Base-by-base conservation (phyloP, 2,329 filamentous ascomycete species). In the Neurospora sp. region DNA sequence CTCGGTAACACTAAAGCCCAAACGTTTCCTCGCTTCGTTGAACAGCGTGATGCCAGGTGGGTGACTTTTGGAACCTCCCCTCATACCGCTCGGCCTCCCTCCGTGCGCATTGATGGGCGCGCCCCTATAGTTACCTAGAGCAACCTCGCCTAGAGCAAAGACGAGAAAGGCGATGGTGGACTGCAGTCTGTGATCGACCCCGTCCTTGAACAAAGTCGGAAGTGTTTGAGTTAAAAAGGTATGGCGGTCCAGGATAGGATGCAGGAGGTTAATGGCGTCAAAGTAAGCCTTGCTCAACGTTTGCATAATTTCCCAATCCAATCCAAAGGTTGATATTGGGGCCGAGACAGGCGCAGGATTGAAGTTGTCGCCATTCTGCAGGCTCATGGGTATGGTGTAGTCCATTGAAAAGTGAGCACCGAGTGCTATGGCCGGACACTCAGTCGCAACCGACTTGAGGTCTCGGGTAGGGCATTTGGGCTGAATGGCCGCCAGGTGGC, bases 11-110 rank as follows among this genome's bases (percentile, higher is more conserved):
- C 84, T 81, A 75, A 88, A 88, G 0, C 88, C 87, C 75, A 89
- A 82, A n/a, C 86, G 81, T 70, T 83, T 83, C 67, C 87, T 82
- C 17, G 87, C 88, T 76, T 89, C 87, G 72, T 89, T 89, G 77
- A 89, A 89, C 41, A 88, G 81, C 1, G 82, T 81, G 2, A 89
- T 76, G 0, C 88, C 88, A 0, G 88, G 87, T 2, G 87, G 87
- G 19, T 79, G 80, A 15, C 81, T 79, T 2, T 77, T 73, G 2
- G 82, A 81, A 1, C 86, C 85, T 12, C 86, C 86, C 52, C 83
- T 82, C 33, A 88, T 79, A 2, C 86, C 86, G 73, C 86, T 86
- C 1, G 81, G 76, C 1, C 81, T 80, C 12, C 82, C 82, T 46
- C 84, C 81, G 68, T 81, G 78, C 6, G 78, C 74, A 66, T 80